A percentile compares a stretch with the other conserved stretches of the same genome.
Conservation (phyloP, 768 basidiomycete genomes). For the Collybia nuda region DNA sequence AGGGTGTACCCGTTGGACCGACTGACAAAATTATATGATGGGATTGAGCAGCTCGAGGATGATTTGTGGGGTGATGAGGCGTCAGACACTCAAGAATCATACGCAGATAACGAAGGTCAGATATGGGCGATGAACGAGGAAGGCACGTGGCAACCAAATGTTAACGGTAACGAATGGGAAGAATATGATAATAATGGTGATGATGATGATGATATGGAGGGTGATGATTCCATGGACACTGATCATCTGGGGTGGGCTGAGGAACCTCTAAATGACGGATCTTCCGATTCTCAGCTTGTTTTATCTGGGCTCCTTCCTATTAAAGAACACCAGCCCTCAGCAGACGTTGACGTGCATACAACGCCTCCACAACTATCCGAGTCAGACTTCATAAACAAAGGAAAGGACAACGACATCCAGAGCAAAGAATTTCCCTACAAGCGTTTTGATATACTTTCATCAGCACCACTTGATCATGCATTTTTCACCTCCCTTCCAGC, state of each 20-base stretch:
- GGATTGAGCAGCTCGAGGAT: conserved; percentile 76
- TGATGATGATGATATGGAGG: conserved; percentile 16
- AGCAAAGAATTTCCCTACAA: conserved; percentile 60
- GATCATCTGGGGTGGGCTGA: conserved; percentile 16
- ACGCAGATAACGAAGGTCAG: conserved; percentile 40
- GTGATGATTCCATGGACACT: conserved; percentile 17
- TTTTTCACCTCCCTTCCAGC: conserved; percentile 62
- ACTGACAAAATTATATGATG: conserved; percentile 78
- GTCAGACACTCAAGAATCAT: conserved; percentile 41
- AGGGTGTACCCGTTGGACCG: conserved; percentile 60
- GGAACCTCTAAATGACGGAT: conserved; percentile 6
- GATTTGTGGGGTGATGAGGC: conserved; percentile 56
- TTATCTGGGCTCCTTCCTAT: not conserved
- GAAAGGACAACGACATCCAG: not conserved
- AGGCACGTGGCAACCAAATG: conserved; percentile 46
- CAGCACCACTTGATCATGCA: conserved; percentile 81
- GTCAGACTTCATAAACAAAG: no score
- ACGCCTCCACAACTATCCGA: not conserved
- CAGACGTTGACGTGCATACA: not conserved
- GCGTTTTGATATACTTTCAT: conserved; percentile 77
- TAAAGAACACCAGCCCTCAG: not conserved
- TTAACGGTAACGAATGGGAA: conserved; percentile 40
- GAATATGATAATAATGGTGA: conserved; percentile 28
- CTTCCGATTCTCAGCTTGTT: not conserved
- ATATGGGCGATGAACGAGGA: conserved; percentile 43